Evolutionary conservation across 139 green algal genomes (phyloP).

Genomic region (Dunaliella primolecta): DNA sequence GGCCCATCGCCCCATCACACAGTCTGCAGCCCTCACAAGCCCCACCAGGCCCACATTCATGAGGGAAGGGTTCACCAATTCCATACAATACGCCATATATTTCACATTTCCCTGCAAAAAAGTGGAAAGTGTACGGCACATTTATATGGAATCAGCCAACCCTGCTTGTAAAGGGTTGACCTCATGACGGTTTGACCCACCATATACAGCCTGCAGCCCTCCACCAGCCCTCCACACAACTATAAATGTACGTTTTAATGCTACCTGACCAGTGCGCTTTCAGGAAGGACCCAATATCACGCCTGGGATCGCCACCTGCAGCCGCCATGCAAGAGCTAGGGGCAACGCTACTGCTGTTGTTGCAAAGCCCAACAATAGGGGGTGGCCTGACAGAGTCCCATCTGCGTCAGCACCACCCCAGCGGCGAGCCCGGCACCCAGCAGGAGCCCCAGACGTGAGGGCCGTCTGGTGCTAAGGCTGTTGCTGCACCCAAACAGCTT

Average conservation of each 20-base stretch:
- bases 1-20: too few species aligned
- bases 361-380: conserved; percentile 31
- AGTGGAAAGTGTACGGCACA: too few species aligned
- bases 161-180: too few species aligned
- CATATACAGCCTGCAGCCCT: too few species aligned
- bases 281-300: not conserved
- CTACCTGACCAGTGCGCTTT: not conserved
- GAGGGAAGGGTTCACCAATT: too few species aligned
- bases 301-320: not conserved
- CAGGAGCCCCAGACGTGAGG: conserved; percentile 23
- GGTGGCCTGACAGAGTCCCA: conserved; percentile 33
- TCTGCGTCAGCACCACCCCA: conserved; percentile 8
- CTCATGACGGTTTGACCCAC: too few species aligned
- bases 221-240: too few species aligned
- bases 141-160: too few species aligned
- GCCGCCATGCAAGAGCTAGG: not conserved
- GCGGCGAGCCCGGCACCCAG: conserved; percentile 19
- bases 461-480: conserved; percentile 5
- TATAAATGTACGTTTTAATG: not conserved
- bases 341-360: not conserved
- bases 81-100: too few species aligned
- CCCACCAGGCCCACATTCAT: too few species aligned
- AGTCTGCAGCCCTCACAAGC: too few species aligned
- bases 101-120: too few species aligned
- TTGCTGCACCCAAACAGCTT: conserved; percentile 26